A percentile compares a stretch with the other conserved stretches of the same genome.
Evolutionary conservation across 2,329 filamentous ascomycete genomes (phyloP).

Genomic region (Echinosphaeria canescens): DNA sequence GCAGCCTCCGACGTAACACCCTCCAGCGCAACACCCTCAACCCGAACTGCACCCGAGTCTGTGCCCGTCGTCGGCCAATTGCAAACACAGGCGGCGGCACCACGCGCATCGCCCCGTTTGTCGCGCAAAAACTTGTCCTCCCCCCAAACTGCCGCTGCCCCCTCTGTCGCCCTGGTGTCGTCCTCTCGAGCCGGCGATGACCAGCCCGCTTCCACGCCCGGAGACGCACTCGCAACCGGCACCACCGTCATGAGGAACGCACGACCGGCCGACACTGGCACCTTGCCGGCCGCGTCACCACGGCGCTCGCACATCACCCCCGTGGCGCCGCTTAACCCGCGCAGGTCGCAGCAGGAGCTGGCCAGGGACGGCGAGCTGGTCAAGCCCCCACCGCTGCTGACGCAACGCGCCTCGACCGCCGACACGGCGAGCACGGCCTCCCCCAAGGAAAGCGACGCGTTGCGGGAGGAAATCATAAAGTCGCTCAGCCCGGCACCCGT

Average conservation of each 20-base stretch:
- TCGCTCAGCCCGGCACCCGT: constrained; percentile 24
- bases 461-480: constrained; percentile 55
- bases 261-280: constrained; percentile 4
- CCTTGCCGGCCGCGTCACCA: constrained; percentile 2
- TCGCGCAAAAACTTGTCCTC: no score
- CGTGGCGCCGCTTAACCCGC: constrained; percentile 22
- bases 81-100: not conserved
- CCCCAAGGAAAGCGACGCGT: constrained; percentile 45
- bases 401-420: constrained; percentile 17
- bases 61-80: not conserved
- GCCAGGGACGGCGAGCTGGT: constrained; percentile 13
- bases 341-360: constrained; percentile 7
- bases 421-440: constrained; percentile 27
- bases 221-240: no score
- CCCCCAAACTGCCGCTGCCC: no score
- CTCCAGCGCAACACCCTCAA: constrained; percentile 1
- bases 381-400: constrained; percentile 11
- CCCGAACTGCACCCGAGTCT: not conserved
- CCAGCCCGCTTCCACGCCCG: no score
- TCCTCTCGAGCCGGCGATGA: no score
- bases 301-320: constrained; percentile 12
- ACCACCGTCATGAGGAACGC: not conserved
- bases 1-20: no score
- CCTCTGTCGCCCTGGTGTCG: no score
- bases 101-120: no score